Conservation (phyloP, 2,329 filamentous ascomycete genomes). For the Fusarium nisikadoi region DNA sequence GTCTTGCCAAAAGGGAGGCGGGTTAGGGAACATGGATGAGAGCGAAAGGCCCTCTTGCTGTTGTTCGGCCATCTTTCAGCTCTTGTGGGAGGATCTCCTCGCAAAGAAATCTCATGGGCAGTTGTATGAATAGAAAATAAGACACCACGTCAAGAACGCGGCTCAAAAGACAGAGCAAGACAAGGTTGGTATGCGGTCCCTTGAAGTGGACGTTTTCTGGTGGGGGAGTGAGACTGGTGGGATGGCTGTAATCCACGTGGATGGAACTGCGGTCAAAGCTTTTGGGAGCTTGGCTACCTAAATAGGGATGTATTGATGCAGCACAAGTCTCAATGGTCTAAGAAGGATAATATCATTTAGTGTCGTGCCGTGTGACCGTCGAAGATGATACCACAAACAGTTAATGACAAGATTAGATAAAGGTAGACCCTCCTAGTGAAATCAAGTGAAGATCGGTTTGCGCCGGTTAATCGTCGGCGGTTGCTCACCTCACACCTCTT, state of each 20-base stretch:
- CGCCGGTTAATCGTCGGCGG: conserved; percentile 48
- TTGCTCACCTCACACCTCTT: conserved; percentile 25
- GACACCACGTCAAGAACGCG: neutral
- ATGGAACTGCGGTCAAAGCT: conserved; percentile 21
- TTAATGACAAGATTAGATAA: neutral
- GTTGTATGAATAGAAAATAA: neutral
- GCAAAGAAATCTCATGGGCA: neutral
- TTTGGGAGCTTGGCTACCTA: neutral
- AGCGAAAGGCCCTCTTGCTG: conserved; percentile 60
- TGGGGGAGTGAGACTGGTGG: conserved; percentile 29
- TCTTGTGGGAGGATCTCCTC: conserved; percentile 22
- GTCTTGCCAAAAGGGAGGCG: conserved; percentile 88
- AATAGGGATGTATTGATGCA: neutral
- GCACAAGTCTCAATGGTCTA: neutral
- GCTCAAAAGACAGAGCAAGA: neutral
- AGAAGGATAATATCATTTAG: neutral
- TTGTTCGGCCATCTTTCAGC: conserved; percentile 66
- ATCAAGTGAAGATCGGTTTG: conserved; percentile 21
- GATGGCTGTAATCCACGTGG: conserved; percentile 28
- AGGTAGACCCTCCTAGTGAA: neutral
- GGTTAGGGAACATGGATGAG: conserved; percentile 81
- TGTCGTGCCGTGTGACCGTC: neutral
- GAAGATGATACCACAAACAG: neutral
- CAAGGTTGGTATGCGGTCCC: conserved; percentile 6
- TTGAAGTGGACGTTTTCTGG: conserved; percentile 19